Conservation (phyloP, 768 basidiomycete genomes). For the Leucogyrophana mollusca region DNA sequence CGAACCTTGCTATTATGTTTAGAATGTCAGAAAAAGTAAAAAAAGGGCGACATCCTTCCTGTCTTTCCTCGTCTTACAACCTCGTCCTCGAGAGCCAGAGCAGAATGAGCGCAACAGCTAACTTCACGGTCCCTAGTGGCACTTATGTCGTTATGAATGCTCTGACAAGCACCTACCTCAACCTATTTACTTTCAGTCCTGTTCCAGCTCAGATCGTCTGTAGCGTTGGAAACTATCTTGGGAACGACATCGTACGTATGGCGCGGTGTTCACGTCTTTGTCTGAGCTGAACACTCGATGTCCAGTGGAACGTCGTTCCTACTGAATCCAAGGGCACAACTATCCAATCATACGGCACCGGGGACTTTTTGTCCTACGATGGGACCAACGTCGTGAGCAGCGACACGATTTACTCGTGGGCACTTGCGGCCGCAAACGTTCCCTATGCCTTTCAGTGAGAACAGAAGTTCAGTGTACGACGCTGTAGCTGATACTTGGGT, state of each 20-base stretch:
- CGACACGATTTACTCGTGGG: constrained; percentile 4
- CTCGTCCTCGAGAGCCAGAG: too few relatives aligned
- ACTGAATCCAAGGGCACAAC: constrained; percentile 2
- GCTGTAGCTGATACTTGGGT: neutral
- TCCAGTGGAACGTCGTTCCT: constrained; percentile 9
- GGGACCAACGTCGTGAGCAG: neutral
- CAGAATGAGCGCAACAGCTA: too few relatives aligned
- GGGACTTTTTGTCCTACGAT: neutral
- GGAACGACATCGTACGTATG: constrained; percentile 8
- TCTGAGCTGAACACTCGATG: neutral
- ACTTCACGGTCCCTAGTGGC: constrained; percentile 6
- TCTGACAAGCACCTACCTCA: constrained; percentile 9
- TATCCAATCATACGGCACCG: constrained; percentile 7
- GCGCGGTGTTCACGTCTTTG: neutral
- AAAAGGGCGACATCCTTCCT: too few relatives aligned
- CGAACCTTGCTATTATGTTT: too few relatives aligned
- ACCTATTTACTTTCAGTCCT: constrained; percentile 1
- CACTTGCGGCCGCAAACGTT: neutral
- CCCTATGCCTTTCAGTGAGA: constrained; percentile 8
- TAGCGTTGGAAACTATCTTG: constrained; percentile 8
- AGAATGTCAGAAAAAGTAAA: too few relatives aligned
- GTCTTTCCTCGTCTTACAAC: too few relatives aligned
- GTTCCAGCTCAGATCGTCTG: constrained; percentile 4
- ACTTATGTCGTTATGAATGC: constrained; percentile 11
- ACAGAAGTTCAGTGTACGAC: neutral